Conservation (phyloP, 805 yeast genomes). For the Pichia manshurica region DNA sequence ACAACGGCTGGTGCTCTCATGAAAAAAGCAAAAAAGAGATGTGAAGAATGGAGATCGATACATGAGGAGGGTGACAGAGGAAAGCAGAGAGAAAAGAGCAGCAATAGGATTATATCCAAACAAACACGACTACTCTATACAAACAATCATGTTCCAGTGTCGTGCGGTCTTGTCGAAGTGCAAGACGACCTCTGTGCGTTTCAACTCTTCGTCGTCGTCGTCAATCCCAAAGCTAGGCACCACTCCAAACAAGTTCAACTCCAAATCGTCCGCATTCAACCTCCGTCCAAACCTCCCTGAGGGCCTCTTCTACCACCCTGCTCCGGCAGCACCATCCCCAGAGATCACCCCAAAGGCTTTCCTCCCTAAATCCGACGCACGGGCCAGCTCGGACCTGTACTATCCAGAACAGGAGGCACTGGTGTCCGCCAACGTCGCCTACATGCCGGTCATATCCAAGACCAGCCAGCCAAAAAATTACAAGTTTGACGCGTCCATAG, state of each 20-base stretch:
- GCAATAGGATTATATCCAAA: too few relatives aligned
- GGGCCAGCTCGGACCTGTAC: constrained; percentile 25
- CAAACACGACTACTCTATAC: background rate
- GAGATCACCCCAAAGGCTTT: constrained; percentile 32
- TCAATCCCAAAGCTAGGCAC: constrained; percentile 24
- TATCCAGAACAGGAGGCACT: constrained; percentile 22
- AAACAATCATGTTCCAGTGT: background rate
- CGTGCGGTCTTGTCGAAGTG: background rate
- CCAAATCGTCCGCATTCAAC: constrained; percentile 34
- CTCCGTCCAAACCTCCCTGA: constrained; percentile 30
- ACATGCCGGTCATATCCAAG: constrained; percentile 28
- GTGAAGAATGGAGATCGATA: background rate
- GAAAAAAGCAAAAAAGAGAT: too few relatives aligned
- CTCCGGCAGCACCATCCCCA: constrained; percentile 32
- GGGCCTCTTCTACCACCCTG: constrained; percentile 33
- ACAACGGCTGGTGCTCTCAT: too few relatives aligned
- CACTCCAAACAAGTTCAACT: constrained; percentile 33
- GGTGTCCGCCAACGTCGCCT: constrained; percentile 18
- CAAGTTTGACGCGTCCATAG: constrained; percentile 21
- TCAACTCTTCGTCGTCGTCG: background rate
- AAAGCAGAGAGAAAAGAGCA: background rate
- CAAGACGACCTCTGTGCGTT: background rate
- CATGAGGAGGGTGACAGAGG: background rate
- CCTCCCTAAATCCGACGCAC: constrained; percentile 28
- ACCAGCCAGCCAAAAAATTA: constrained; percentile 24